These are phyloP conservation scores for Claviceps arundinis DNA, from an alignment of 2,329 filamentous ascomycete species.

Conservation along the genomic window DNA sequence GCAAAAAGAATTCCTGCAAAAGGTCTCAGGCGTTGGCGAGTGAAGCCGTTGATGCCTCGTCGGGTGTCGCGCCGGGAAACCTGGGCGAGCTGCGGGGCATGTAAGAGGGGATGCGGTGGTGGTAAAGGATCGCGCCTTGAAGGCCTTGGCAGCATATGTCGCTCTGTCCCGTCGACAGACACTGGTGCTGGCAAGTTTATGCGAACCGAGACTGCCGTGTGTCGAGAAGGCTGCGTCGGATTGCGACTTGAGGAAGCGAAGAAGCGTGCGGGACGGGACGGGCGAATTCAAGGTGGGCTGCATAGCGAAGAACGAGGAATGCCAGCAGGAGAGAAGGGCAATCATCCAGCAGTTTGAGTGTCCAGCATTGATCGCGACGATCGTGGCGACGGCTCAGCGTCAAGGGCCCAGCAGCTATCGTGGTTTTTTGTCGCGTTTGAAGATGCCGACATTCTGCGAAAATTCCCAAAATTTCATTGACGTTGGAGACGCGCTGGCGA, in stretches of 20 bases:
- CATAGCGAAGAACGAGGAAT: conserved; percentile 22
- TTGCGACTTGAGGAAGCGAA: conserved; percentile 62
- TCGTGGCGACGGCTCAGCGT: conserved; percentile 5
- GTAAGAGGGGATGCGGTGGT: background rate
- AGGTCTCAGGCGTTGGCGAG: background rate
- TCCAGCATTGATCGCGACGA: conserved; percentile 7
- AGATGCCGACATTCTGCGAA: background rate
- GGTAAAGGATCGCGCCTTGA: background rate
- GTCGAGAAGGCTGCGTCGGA: conserved; percentile 44
- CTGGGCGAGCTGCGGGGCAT: background rate
- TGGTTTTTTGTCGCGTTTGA: background rate
- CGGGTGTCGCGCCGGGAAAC: background rate
- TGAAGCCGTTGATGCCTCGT: background rate
- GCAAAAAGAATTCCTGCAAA: conserved; percentile 11
- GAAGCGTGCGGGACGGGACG: conserved; percentile 42
- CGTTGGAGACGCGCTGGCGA: background rate
- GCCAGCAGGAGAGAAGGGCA: background rate
- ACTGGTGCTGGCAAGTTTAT: conserved; percentile 1
- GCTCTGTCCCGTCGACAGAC: conserved; percentile 12
- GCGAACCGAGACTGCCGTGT: conserved; percentile 17
- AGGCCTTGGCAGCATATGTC: background rate
- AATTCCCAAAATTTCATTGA: background rate
- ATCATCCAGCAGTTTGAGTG: background rate
- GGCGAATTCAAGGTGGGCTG: conserved; percentile 28
- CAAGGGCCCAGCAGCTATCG: background rate